Conservation (phyloP, 148 eudicot genomes). For the Hydrangea macrophylla region DNA sequence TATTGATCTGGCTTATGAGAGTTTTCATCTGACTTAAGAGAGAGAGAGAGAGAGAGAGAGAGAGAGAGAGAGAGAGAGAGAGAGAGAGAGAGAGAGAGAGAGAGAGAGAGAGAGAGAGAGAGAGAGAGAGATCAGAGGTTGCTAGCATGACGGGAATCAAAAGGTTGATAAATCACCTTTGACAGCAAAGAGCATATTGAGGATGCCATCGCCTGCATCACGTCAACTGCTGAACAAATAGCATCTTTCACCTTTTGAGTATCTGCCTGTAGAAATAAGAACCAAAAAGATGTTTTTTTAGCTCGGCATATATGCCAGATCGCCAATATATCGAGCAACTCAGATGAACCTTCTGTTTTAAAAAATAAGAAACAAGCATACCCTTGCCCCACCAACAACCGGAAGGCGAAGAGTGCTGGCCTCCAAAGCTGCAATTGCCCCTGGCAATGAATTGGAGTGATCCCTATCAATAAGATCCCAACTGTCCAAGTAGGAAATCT, state of each 20-base stretch:
- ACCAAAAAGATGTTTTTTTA: not conserved
- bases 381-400: slow-evolving; percentile 70
- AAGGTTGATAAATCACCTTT: slow-evolving; percentile 38
- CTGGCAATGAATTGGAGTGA: slow-evolving; percentile 54
- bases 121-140: not conserved
- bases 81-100: not conserved
- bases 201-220: slow-evolving; percentile 76
- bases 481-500: slow-evolving; percentile 61
- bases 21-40: not conserved
- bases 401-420: slow-evolving; percentile 83
- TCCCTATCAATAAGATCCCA: slow-evolving; percentile 57
- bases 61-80: no score
- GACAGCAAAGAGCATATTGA: slow-evolving; percentile 49
- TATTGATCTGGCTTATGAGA: no score
- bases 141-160: not conserved
- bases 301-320: not conserved
- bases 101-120: no score
- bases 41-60: not conserved
- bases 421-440: slow-evolving; percentile 59
- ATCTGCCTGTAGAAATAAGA: slow-evolving; percentile 51
- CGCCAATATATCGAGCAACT: not conserved
- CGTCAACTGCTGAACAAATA: slow-evolving; percentile 74
- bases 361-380: slow-evolving; percentile 23
- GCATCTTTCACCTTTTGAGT: slow-evolving; percentile 56
- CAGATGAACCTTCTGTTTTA: not conserved